Evolutionary conservation across 139 green algal species (phyloP).

Genomic region (Micromonas commoda): DNA sequence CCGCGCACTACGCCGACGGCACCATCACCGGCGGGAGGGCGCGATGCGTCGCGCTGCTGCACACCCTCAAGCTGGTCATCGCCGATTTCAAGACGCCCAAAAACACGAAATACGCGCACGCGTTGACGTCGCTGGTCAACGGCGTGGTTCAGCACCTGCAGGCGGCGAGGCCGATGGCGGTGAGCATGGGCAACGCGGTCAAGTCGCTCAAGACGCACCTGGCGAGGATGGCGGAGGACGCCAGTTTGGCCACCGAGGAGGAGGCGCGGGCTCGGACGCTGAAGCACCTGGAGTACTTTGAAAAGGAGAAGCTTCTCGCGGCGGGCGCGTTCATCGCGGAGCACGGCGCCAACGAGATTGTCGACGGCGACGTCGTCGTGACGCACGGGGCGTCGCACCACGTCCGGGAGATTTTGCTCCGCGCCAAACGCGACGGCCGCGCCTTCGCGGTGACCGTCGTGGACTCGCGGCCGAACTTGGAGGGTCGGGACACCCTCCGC

Average conservation of each 20-base stretch:
- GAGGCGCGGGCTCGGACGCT: slow-evolving; percentile 20
- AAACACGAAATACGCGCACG: slow-evolving; percentile 54
- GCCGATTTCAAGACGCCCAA: slow-evolving; percentile 60
- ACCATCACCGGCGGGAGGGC: slow-evolving; percentile 63
- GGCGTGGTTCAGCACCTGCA: slow-evolving; percentile 72
- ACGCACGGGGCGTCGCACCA: slow-evolving; percentile 72
- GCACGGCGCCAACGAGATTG: slow-evolving; percentile 66
- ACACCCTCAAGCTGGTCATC: slow-evolving; percentile 59
- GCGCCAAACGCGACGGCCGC: slow-evolving; percentile 42
- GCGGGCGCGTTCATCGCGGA: slow-evolving; percentile 63
- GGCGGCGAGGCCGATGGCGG: slow-evolving; percentile 65
- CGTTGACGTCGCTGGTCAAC: slow-evolving; percentile 67
- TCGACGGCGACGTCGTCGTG: slow-evolving; percentile 81
- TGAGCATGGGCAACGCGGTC: slow-evolving; percentile 65
- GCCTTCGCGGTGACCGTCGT: slow-evolving; percentile 68
- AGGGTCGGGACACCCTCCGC: slow-evolving; percentile 63
- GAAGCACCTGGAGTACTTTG: slow-evolving; percentile 32
- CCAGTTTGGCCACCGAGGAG: neutral
- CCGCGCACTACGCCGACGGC: slow-evolving; percentile 64
- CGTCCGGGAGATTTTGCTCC: slow-evolving; percentile 53
- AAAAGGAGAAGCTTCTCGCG: slow-evolving; percentile 66
- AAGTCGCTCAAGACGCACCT: slow-evolving; percentile 29
- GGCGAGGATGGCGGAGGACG: neutral
- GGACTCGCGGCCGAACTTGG: slow-evolving; percentile 64
- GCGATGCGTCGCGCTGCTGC: slow-evolving; percentile 71